These are phyloP conservation scores for Clavariopsis aquatica DNA, from an alignment of 495 filamentous ascomycete species.

Conservation along the genomic window DNA sequence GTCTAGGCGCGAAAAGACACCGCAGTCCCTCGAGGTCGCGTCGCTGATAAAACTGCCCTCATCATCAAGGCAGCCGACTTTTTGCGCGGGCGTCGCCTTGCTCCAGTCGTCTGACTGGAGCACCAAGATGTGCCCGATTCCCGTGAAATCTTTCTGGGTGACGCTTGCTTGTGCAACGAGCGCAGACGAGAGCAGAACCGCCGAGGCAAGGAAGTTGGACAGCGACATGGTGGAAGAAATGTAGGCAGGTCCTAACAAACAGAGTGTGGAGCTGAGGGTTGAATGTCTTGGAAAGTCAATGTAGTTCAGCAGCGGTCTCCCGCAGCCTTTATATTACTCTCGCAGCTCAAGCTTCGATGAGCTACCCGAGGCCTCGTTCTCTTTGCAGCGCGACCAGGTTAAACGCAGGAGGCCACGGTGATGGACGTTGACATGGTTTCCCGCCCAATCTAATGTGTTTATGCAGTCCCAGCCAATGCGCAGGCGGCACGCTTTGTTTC, in stretches of 20 bases:
- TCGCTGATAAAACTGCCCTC: conserved; percentile 12
- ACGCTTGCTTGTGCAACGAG: conserved; percentile 8
- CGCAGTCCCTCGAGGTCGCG: conserved; percentile 9
- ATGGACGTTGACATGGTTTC: neutral
- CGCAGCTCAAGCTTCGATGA: neutral
- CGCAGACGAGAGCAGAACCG: conserved; percentile 6
- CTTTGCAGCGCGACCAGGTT: neutral
- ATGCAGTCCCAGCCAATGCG: neutral
- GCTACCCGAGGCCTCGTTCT: neutral
- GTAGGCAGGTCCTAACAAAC: neutral
- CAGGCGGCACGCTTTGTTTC: neutral
- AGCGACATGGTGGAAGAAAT: conserved; percentile 7
- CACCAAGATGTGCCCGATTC: conserved; percentile 25
- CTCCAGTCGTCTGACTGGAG: conserved; percentile 31
- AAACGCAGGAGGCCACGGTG: neutral
- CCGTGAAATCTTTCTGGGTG: conserved; percentile 23
- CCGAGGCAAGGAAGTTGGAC: conserved; percentile 3
- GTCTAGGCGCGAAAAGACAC: conserved; percentile 10
- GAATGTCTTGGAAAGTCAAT: neutral
- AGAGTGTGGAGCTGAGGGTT: neutral
- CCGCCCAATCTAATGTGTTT: neutral
- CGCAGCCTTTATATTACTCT: neutral
- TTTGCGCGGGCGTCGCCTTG: conserved; percentile 6
- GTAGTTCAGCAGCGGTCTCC: neutral
- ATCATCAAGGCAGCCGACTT: conserved; percentile 25